These are phyloP conservation scores for Priceomyces haplophilus DNA, from an alignment of 805 yeast species.

Conservation along the genomic window DNA sequence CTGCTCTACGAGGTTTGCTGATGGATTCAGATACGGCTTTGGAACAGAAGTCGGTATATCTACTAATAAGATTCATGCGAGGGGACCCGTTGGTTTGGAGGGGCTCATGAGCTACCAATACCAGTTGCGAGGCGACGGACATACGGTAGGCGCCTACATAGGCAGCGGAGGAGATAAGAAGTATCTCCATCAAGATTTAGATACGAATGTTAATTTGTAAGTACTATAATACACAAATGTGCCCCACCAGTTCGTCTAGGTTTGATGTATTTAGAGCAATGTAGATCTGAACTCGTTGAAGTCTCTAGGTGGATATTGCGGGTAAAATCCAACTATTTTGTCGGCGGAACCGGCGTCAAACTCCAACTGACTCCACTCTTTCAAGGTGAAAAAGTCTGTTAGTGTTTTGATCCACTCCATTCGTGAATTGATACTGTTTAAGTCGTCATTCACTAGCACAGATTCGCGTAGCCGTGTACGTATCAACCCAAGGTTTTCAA, in stretches of 20 bases:
- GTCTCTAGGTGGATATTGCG: constrained; percentile 46
- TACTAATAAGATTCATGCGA: constrained; percentile 93
- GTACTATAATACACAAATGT: background rate
- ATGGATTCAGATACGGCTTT: constrained; percentile 97
- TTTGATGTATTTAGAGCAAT: constrained; percentile 4
- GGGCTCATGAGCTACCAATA: constrained; percentile 96
- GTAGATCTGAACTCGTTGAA: constrained; percentile 14
- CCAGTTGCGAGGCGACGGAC: constrained; percentile 89
- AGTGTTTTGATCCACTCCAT: constrained; percentile 70
- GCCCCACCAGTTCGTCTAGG: too few relatives aligned
- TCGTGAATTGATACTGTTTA: constrained; percentile 51
- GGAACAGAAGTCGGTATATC: constrained; percentile 99
- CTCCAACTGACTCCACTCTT: constrained; percentile 53
- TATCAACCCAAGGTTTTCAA: constrained; percentile 56
- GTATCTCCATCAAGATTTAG: constrained; percentile 70
- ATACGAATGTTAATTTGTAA: constrained; percentile 19
- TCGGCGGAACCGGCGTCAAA: constrained; percentile 34
- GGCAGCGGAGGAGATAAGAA: constrained; percentile 88
- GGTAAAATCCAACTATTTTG: constrained; percentile 46
- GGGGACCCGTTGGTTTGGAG: constrained; percentile 98
- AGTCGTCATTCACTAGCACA: constrained; percentile 45
- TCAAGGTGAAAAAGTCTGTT: constrained; percentile 58
- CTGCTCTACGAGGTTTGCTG: constrained; percentile 95
- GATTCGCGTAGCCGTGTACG: constrained; percentile 47
- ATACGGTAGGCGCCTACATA: constrained; percentile 82